Conservation (phyloP, 208 protist genomes). For the Herpetomonas muscarum region DNA sequence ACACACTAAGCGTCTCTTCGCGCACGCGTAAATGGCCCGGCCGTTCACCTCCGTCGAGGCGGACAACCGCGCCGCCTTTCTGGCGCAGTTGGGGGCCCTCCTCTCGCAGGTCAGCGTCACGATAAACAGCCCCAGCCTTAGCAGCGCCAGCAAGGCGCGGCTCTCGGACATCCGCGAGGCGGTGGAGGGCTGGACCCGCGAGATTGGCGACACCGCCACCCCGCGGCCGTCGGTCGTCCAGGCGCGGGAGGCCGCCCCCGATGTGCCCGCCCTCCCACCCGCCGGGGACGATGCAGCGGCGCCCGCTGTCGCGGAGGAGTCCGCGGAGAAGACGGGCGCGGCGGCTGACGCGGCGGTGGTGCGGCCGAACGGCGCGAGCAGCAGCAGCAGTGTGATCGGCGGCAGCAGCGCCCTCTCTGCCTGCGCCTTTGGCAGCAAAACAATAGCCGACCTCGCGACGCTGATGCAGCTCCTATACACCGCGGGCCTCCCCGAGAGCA, state of each 20-base stretch:
- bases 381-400: too few species aligned
- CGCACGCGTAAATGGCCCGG: conserved; percentile 16
- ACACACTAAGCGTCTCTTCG: background rate
- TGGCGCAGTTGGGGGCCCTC: conserved; percentile 69
- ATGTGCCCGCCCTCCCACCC: too few species aligned
- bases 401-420: conserved; percentile 2
- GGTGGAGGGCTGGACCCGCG: conserved; percentile 53
- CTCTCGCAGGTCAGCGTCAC: conserved; percentile 57
- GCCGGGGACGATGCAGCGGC: too few species aligned
- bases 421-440: conserved; percentile 25
- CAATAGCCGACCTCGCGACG: conserved; percentile 49
- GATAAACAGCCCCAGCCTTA: conserved; percentile 30
- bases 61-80: conserved; percentile 73
- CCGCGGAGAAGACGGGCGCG: too few species aligned
- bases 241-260: too few species aligned
- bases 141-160: conserved; percentile 46
- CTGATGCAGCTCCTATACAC: conserved; percentile 57
- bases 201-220: conserved; percentile 27
- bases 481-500: conserved; percentile 48
- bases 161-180: conserved; percentile 33
- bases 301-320: too few species aligned
- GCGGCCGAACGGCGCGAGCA: too few species aligned
- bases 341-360: too few species aligned
- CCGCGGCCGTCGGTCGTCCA: conserved; percentile 34
- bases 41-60: conserved; percentile 32